A percentile compares a stretch with the other conserved stretches of the same genome.
Conservation (phyloP, 352 stramenopile species). For the Phytophthora sp. region DNA sequence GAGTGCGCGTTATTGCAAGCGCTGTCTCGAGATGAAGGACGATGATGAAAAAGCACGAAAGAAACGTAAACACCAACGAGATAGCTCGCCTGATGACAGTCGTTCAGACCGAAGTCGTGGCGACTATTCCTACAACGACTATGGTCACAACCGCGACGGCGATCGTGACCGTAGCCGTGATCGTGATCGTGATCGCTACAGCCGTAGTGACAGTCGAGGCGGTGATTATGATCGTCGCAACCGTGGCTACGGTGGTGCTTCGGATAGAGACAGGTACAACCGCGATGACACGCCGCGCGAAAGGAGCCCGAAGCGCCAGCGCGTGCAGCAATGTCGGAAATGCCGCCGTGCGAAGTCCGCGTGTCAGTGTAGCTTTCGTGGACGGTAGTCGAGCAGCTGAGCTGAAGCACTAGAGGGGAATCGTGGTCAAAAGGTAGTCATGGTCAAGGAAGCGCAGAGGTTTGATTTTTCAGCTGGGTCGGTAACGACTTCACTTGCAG, state of each 20-base stretch:
- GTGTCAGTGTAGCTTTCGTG: slow-evolving; percentile 61
- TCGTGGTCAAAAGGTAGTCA: not conserved
- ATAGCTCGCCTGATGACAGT: slow-evolving; percentile 32
- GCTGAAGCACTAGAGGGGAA: not conserved
- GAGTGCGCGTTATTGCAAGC: slow-evolving; percentile 67
- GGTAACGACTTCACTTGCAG: slow-evolving; percentile 5
- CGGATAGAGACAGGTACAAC: slow-evolving; percentile 39
- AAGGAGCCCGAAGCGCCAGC: slow-evolving; percentile 46
- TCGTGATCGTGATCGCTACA: slow-evolving; percentile 37
- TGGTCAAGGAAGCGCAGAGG: slow-evolving; percentile 2
- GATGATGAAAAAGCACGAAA: slow-evolving; percentile 50
- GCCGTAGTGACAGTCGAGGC: slow-evolving; percentile 18
- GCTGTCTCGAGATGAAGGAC: slow-evolving; percentile 72
- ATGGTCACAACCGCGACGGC: slow-evolving; percentile 14
- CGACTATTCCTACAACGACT: slow-evolving; percentile 30
- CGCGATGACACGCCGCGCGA: slow-evolving; percentile 41
- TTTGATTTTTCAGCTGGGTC: slow-evolving; percentile 2
- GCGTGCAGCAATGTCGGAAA: slow-evolving; percentile 55
- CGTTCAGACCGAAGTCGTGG: slow-evolving; percentile 29
- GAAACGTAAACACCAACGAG: slow-evolving; percentile 25
- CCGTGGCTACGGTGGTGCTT: slow-evolving; percentile 32
- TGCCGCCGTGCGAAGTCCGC: slow-evolving; percentile 58
- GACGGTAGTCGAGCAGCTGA: slow-evolving; percentile 24
- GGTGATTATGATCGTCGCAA: slow-evolving; percentile 36
- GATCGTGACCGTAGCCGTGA: slow-evolving; percentile 25